Evolutionary conservation across 495 filamentous ascomycete species (phyloP), one percentile per base, ranked within the genome.

Genomic region (Podospora sp.): DNA sequence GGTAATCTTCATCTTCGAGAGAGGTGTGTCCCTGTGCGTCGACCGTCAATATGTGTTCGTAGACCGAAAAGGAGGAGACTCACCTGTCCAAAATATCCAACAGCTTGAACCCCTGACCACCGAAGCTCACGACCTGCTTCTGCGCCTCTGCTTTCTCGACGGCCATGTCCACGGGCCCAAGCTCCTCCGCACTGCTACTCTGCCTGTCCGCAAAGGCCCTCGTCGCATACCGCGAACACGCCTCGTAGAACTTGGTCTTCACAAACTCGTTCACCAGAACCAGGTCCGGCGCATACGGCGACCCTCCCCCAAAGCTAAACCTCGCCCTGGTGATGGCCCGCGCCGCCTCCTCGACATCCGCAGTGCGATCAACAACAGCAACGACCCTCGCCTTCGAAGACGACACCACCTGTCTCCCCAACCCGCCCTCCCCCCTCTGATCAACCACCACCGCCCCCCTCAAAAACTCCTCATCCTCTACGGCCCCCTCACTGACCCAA

Each of bases 181-280:
- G 18, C 18, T 52, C 50, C 20, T 20, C 22, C 46, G 22, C 61
- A 1, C 18, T 21, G 7, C 35, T 22, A n/a, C 25, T 60, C 22
- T 0, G 57, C 40, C 33, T 60, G 25, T 21, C 50, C 49, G 55
- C 62, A 27, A 70, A 64, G 20, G 60, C 22, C 12, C 63, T 24
- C 12, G 49, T 63, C 3, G 66, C 68, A 21, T 68, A 65, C 49
- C 59, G 21, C 16, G 52, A 56, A 52, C 81, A 77, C 1, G 81
- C 78, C 57, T 83, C 77, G 0, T 84, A 66, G 59, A 87, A 86
- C 0, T 75, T 72, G 61, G 83, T 78, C 77, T 84, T 84, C 6
- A 76, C 78, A 66, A 82, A 87, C 69, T 87, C 84, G 61, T 88
- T 83, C 24, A 88, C 85, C 0, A 87, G 68, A 0, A 87, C 84